Conservation (phyloP, 805 yeast species). For the Kuraishia molischiana region DNA sequence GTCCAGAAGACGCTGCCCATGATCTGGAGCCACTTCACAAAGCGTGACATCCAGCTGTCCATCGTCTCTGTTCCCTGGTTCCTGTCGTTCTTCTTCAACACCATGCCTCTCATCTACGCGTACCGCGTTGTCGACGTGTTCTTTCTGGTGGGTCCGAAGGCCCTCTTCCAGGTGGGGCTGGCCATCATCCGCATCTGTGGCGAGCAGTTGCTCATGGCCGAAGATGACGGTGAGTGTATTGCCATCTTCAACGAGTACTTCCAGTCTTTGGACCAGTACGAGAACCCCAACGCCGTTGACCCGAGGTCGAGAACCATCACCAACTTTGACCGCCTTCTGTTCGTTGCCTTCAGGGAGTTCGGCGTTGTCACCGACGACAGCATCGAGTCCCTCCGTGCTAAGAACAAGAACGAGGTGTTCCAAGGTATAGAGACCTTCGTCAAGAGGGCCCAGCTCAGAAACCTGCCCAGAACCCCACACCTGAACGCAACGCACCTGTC, state of each 20-base stretch:
- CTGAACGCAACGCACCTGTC: conserved; percentile 50
- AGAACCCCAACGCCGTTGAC: conserved; percentile 63
- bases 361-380: conserved; percentile 66
- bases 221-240: conserved; percentile 89
- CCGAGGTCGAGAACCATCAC: conserved; percentile 60
- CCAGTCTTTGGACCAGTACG: conserved; percentile 63
- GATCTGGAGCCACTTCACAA: conserved; percentile 71
- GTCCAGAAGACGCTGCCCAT: conserved; percentile 87
- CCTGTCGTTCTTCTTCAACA: conserved; percentile 74
- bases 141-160: conserved; percentile 81
- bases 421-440: conserved; percentile 85
- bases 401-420: conserved; percentile 66
- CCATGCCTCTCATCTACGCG: conserved; percentile 93
- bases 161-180: conserved; percentile 85
- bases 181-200: conserved; percentile 88
- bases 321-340: conserved; percentile 81
- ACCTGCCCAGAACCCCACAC: conserved; percentile 65
- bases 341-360: conserved; percentile 89
- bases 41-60: conserved; percentile 80
- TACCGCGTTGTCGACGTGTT: conserved; percentile 86
- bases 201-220: conserved; percentile 65
- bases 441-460: conserved; percentile 83
- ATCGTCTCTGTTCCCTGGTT: conserved; percentile 97
- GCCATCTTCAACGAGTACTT: conserved; percentile 80
- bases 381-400: conserved; percentile 59